phyloP scores from a whole-genome alignment of 2,329 filamentous ascomycete species.

The Remersonia thermophila region DNA sequence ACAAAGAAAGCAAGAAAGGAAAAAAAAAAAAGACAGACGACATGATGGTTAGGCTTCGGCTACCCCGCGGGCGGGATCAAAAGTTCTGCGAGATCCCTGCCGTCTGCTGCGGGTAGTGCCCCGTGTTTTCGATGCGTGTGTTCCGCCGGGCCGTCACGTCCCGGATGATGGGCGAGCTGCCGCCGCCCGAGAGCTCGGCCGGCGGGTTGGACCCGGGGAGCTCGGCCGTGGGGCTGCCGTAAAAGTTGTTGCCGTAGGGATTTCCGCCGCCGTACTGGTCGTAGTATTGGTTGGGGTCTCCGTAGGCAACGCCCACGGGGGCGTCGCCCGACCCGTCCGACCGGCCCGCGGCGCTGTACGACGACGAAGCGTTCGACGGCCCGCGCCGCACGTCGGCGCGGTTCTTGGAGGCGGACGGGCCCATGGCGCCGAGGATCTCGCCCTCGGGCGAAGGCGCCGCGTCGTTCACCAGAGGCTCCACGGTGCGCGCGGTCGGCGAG shows the following conservation, averaged over 20 bases:
- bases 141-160: slow-evolving; percentile 88
- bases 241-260: slow-evolving; percentile 37
- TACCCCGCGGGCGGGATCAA: slow-evolving; percentile 29
- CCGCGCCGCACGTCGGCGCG: slow-evolving; percentile 70
- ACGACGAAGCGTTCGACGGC: slow-evolving; percentile 89
- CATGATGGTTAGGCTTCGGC: no score
- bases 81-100: slow-evolving; percentile 97
- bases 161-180: slow-evolving; percentile 68
- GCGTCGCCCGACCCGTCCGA: slow-evolving; percentile 56
- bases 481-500: slow-evolving; percentile 58
- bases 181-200: slow-evolving; percentile 26
- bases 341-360: slow-evolving; percentile 70
- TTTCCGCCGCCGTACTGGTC: slow-evolving; percentile 42
- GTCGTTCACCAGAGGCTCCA: slow-evolving; percentile 49
- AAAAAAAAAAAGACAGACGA: slow-evolving; percentile 1
- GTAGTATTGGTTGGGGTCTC: slow-evolving; percentile 35
- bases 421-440: slow-evolving; percentile 74
- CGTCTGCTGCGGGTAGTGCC: slow-evolving; percentile 82
- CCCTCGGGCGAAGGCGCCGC: slow-evolving; percentile 49
- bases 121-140: slow-evolving; percentile 84
- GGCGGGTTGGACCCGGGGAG: slow-evolving; percentile 17
- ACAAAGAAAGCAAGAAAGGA: not conserved
- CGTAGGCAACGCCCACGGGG: slow-evolving; percentile 34
- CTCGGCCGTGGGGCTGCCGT: slow-evolving; percentile 22
- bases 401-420: slow-evolving; percentile 55